Percentiles rank a stretch among this genome's conserved stretches.
Conservation (phyloP, 2,329 filamentous ascomycete species). For the Elsinoe batatas region DNA sequence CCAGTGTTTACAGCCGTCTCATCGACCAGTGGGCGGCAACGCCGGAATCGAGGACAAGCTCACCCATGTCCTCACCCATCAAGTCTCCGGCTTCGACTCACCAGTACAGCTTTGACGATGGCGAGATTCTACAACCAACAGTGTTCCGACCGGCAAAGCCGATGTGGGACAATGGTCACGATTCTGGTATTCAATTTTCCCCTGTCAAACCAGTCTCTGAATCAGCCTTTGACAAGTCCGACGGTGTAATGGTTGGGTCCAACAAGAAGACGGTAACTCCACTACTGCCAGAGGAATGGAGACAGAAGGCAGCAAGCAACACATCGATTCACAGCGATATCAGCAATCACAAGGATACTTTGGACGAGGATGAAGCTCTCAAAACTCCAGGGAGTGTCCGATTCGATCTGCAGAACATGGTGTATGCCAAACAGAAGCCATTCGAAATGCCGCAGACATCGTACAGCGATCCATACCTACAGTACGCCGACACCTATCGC, state of each 20-base stretch:
- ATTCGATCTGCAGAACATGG: not conserved
- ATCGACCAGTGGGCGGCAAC: constrained; percentile 21
- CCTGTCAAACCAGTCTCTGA: not conserved
- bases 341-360: constrained; percentile 7
- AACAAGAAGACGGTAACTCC: constrained; percentile 7
- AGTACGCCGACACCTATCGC: constrained; percentile 3
- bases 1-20: constrained; percentile 28
- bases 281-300: constrained; percentile 26
- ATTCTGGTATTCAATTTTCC: not conserved
- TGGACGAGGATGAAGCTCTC: constrained; percentile 9
- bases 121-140: constrained; percentile 20
- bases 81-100: not conserved
- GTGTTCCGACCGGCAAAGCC: constrained; percentile 13
- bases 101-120: constrained; percentile 17
- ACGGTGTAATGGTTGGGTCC: constrained; percentile 18
- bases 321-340: constrained; percentile 14
- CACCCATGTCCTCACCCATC: constrained; percentile 3
- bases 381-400: not conserved
- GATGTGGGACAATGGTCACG: not conserved
- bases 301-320: constrained; percentile 19
- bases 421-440: not conserved
- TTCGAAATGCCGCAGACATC: not conserved
- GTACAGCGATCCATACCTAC: not conserved
- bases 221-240: constrained; percentile 12
- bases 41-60: constrained; percentile 14